Evolutionary conservation across 768 basidiomycete species (phyloP).

Genomic region (Lactifluus hygrophoroides): DNA sequence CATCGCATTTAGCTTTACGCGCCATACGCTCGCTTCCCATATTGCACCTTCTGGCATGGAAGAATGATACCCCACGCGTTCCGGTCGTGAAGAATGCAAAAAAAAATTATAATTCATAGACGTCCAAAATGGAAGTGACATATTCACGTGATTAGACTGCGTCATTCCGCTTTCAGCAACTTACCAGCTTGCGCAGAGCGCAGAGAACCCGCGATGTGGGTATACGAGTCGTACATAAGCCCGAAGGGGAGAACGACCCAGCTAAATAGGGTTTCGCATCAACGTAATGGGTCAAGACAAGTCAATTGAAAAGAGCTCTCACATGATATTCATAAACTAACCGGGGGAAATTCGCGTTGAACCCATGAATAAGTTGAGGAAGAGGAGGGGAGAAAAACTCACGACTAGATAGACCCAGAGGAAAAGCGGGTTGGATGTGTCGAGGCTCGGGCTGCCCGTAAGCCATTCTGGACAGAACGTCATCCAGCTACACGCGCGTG

Average conservation of each 20-base stretch:
- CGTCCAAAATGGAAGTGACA: no score
- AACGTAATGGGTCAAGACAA: background rate
- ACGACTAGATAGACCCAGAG: conserved; percentile 80
- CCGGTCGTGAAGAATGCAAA: no score
- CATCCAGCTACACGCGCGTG: no score
- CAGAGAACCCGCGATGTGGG: conserved; percentile 54
- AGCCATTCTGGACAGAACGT: conserved; percentile 87
- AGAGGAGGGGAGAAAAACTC: conserved; percentile 28
- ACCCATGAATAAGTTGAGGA: conserved; percentile 36
- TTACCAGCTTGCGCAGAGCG: conserved; percentile 26
- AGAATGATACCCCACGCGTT: no score
- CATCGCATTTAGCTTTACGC: conserved; percentile 1
- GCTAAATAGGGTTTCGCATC: conserved; percentile 31
- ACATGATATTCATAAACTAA: conserved; percentile 83
- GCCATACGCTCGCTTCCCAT: background rate
- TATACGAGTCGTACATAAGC: conserved; percentile 74
- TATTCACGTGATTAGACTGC: background rate
- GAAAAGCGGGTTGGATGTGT: conserved; percentile 60
- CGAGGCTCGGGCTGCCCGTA: conserved; percentile 59
- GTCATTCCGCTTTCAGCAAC: conserved; percentile 2
- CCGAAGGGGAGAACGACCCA: conserved; percentile 74
- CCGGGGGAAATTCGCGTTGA: background rate
- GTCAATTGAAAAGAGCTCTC: conserved; percentile 26
- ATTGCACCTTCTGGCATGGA: no score
- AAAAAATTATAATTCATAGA: no score